Evolutionary conservation across 164 flowering plant genomes (phyloP), one percentile per base, ranked within the genome.

Genomic region (Platanus orientalis): DNA sequence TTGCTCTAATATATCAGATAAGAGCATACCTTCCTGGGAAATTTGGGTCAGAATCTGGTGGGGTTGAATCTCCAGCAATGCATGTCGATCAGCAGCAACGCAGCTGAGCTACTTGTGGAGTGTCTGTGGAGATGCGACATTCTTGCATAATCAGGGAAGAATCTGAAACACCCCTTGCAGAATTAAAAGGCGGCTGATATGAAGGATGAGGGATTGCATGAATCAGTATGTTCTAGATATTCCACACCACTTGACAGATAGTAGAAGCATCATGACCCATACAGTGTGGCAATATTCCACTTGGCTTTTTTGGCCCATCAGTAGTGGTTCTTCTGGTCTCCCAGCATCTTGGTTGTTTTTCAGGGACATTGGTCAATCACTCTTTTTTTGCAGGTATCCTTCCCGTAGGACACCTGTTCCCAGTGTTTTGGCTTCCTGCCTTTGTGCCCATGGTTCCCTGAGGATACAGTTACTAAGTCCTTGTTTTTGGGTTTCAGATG

Each of bases 51-150:
- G 54, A 79, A 79, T n/a, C 73, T 90, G 6, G 58, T 83, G 45
- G 94, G 96, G 0, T 73, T 90, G 83, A 90, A 88, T 61, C 81
- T 90, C 53, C 85, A 81, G 65, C 69, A 75, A 47, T 90, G 96
- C 79, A 73, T 69, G 59, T 62, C 80, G 34, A 71, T 90, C 61
- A 80, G 80, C 81, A 71, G 72, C 60, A 67, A 70, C 61, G 44
- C 75, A 21, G 74, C 81, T 6, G 89, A 74, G 63, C 24, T 64
- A 26, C 88, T 89, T 29, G 75, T 65, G 54, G 83, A 73, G 63
- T 68, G 63, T 44, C 76, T 89, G 21, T 83, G 85, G 87, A 73
- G 81, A 66, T 89, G 96, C 36, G 93, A 89, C 66, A 79, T 89
- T 79, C 91, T 89, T 24, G 64, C 63, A 73, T 89, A 58, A 69